These are phyloP conservation scores for Podospora comata DNA, from an alignment of 495 filamentous ascomycete genomes.

Conservation along the genomic window DNA sequence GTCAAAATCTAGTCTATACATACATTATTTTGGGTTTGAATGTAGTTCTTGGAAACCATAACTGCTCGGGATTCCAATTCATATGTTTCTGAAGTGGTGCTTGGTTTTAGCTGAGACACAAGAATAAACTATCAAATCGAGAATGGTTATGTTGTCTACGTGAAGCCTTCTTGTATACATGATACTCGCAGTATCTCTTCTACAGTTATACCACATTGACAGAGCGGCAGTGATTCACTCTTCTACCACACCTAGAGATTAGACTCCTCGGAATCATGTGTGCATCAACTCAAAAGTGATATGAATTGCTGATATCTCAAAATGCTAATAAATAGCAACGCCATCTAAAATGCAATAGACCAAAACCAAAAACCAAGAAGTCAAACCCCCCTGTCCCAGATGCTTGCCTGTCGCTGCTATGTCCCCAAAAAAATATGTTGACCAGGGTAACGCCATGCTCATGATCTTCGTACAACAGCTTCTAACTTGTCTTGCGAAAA, in stretches of 20 bases:
- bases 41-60: too few species aligned
- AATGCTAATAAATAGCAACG: not conserved
- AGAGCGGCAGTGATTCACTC: not conserved
- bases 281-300: not conserved
- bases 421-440: not conserved
- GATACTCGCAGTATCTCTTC: too few species aligned
- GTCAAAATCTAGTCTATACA: too few species aligned
- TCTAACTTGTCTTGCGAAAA: not conserved
- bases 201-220: too few species aligned
- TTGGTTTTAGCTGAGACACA: too few species aligned
- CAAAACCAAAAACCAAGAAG: not conserved
- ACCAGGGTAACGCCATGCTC: not conserved
- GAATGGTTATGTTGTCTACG: too few species aligned
- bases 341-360: constrained; percentile 2
- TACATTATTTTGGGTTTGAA: too few species aligned
- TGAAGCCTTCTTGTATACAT: too few species aligned
- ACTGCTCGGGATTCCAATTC: too few species aligned
- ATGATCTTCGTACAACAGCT: not conserved
- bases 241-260: too few species aligned
- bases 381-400: not conserved
- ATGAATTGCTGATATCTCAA: not conserved
- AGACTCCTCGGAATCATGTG: not conserved
- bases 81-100: too few species aligned
- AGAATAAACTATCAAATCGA: too few species aligned
- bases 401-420: not conserved